Evolutionary conservation across 192 early-diverging fungal genomes (phyloP).

Genomic region (Gonapodya sp.): DNA sequence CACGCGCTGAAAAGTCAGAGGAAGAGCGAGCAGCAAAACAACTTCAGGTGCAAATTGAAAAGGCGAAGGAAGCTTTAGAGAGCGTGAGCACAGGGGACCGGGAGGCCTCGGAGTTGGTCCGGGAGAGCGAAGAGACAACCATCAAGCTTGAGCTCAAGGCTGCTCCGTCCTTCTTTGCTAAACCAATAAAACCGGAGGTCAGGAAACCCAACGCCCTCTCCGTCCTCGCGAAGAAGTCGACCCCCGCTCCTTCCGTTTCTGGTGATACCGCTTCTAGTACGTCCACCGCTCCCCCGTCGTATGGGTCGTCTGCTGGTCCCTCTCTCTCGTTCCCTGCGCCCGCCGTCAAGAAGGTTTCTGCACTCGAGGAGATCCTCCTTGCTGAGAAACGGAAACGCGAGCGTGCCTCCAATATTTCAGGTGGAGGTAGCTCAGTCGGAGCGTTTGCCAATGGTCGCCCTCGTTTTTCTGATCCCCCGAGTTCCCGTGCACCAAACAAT

Average conservation of each 20-base stretch:
- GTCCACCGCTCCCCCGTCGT: slow-evolving; percentile 12
- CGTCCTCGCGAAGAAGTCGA: not conserved
- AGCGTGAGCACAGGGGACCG: slow-evolving; percentile 13
- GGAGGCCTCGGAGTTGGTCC: slow-evolving; percentile 47
- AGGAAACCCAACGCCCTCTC: slow-evolving; percentile 20
- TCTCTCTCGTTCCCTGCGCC: slow-evolving; percentile 10
- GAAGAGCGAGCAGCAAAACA: slow-evolving; percentile 71
- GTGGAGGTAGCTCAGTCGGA: not conserved
- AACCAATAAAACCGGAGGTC: slow-evolving; percentile 19
- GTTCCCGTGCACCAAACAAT: no score
- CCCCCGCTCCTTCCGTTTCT: slow-evolving; percentile 10
- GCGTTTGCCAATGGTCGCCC: not conserved
- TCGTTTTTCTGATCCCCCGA: not conserved
- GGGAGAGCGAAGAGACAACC: slow-evolving; percentile 51
- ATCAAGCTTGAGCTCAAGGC: slow-evolving; percentile 61
- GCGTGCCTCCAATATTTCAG: not conserved
- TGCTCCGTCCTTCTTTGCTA: slow-evolving; percentile 14
- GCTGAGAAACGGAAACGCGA: slow-evolving; percentile 28
- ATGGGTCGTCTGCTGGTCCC: slow-evolving; percentile 6
- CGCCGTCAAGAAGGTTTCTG: slow-evolving; percentile 40
- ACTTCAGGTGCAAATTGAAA: slow-evolving; percentile 76
- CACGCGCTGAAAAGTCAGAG: slow-evolving; percentile 70
- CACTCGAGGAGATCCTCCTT: slow-evolving; percentile 53
- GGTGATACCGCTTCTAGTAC: slow-evolving; percentile 11
- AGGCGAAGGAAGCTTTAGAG: slow-evolving; percentile 34